Evolutionary conservation across 2,329 filamentous ascomycete genomes (phyloP), one percentile per base, ranked within the genome.

Genomic region (Colletotrichum sp.): DNA sequence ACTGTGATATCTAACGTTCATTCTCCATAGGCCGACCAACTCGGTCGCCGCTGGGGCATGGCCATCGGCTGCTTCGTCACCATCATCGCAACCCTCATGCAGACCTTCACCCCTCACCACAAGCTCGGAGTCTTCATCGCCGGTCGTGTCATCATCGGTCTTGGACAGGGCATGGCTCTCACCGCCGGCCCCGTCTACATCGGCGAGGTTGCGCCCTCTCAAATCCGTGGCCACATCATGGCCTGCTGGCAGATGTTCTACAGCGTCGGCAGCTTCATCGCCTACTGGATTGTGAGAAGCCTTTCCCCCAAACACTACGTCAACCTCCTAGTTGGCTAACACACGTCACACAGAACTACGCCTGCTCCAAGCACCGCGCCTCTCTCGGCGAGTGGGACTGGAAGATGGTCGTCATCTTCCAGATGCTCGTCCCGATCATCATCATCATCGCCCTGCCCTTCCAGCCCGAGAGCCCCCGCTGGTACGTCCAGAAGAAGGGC

Each of bases 391-490:
- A 95, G 79, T 94, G 93, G 93, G 92, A 94, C 83, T 94, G 93
- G 93, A 91, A 90, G 79, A 90, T 94, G 86, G 92, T 94, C 16
- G 90, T 94, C 77, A 92, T 95, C 77, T 94, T 94, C 87, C 93
- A 95, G 84, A 87, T 94, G 65, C 83, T 95, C n/a, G 88, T 94
- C 28, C 93, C 93, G 2, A 78, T 89, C 67, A 79, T 94, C 74
- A 93, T 95, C 82, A 84, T 94, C 26, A 78, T 84, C 6, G 87
- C 93, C 43, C 86, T 94, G 16, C 92, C 92, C 55, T 93, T 92
- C 81, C 90, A 93, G 77, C 92, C 92, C 24, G 93, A 94, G 82
- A 91, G 90, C 6, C 93, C 93, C 21, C 89, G 93, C 67, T 95
- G 93, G 93, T 89, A 90, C 82, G 89, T 94, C 77, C 89, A 94